These are phyloP conservation scores for Diaporthe australafricana DNA, from an alignment of 2,329 filamentous ascomycete genomes.

Conservation along the genomic window DNA sequence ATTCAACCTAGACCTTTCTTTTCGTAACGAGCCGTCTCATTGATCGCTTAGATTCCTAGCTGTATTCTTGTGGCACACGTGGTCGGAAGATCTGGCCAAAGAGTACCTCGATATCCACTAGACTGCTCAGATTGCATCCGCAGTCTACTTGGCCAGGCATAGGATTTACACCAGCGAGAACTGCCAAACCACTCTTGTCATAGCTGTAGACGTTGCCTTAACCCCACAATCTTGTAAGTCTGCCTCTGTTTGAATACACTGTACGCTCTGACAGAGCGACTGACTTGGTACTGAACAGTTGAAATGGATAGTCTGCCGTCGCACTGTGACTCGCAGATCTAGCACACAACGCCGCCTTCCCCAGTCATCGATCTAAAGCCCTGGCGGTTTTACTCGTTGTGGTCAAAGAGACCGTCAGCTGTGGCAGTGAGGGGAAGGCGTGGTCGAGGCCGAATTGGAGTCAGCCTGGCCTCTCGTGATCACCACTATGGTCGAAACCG, in stretches of 20 bases:
- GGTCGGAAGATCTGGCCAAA: no score
- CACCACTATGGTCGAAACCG: not conserved
- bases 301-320: not conserved
- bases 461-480: not conserved
- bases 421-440: not conserved
- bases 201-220: no score
- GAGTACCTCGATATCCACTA: not conserved
- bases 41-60: not conserved
- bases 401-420: not conserved
- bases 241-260: not conserved
- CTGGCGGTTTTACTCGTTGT: not conserved
- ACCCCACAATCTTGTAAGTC: not conserved
- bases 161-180: no score
- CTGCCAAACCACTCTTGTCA: no score
- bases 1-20: no score
- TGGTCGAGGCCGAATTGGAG: no score
- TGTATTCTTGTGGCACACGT: no score
- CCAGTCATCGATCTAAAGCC: not conserved
- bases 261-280: not conserved
- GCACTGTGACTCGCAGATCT: not conserved
- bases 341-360: not conserved
- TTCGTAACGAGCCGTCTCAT: not conserved
- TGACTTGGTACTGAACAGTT: no score
- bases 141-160: no score
- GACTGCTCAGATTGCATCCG: not conserved